These are phyloP conservation scores for Spergularia bocconei DNA, from an alignment of 148 eudicot genomes.

Conservation along the genomic window DNA sequence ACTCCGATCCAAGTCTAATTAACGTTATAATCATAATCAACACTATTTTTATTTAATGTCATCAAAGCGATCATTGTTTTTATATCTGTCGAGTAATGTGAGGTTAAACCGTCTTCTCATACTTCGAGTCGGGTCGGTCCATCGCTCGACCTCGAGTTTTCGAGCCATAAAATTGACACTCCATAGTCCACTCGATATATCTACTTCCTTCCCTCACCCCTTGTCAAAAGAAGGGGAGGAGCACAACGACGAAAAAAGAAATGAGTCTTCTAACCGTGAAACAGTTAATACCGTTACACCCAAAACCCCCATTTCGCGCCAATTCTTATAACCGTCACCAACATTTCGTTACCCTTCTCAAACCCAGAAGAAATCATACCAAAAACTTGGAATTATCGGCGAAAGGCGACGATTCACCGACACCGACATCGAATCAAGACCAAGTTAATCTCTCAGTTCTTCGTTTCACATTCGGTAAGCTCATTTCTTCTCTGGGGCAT, in stretches of 20 bases:
- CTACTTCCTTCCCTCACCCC: not conserved
- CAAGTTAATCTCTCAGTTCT: conserved; percentile 83
- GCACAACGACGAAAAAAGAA: too few species aligned
- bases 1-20: too few species aligned
- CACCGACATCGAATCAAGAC: conserved; percentile 36
- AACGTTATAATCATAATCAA: too few species aligned
- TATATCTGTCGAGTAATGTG: too few species aligned
- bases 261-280: conserved; percentile 26
- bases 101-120: too few species aligned
- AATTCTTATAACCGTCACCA: not conserved
- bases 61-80: too few species aligned
- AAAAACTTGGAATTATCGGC: conserved; percentile 24
- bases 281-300: conserved; percentile 28
- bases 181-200: not conserved
- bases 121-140: too few species aligned
- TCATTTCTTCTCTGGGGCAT: conserved; percentile 23
- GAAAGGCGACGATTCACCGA: conserved; percentile 33
- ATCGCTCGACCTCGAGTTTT: too few species aligned
- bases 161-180: not conserved
- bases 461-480: conserved; percentile 75
- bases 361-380: conserved; percentile 16
- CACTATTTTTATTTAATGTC: too few species aligned
- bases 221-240: not conserved
- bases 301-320: conserved; percentile 28
- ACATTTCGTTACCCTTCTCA: not conserved